phyloP scores from a whole-genome alignment of 257 asterid species.

The Penstemon barbatus region DNA sequence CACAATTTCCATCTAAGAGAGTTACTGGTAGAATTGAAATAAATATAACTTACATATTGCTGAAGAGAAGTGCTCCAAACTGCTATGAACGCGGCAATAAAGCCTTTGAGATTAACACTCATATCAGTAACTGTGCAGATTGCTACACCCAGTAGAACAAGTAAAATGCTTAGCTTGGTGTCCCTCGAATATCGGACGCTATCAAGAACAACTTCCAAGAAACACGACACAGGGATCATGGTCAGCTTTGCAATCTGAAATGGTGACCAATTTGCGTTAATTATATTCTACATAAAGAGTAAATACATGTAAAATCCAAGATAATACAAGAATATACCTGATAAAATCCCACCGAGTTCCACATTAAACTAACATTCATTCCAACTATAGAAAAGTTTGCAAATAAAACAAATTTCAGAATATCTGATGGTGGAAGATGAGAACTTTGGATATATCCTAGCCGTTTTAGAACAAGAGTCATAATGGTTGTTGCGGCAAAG shows the following conservation, averaged over 20 bases:
- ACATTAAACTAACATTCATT: slow-evolving; percentile 76
- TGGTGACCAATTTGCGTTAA: background rate
- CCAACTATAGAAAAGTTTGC: slow-evolving; percentile 71
- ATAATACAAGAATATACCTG: slow-evolving; percentile 43
- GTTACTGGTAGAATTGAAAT: too few relatives aligned
- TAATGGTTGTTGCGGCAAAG: slow-evolving; percentile 56
- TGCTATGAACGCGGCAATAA: slow-evolving; percentile 64
- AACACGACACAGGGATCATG: slow-evolving; percentile 70
- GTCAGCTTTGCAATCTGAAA: slow-evolving; percentile 74
- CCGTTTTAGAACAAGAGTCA: slow-evolving; percentile 53
- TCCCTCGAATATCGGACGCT: slow-evolving; percentile 56
- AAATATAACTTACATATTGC: slow-evolving; percentile 60
- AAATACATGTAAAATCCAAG: too few relatives aligned
- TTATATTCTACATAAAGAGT: too few relatives aligned
- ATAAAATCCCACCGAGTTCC: slow-evolving; percentile 81
- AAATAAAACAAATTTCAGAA: slow-evolving; percentile 54
- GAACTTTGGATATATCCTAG: slow-evolving; percentile 58
- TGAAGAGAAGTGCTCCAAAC: slow-evolving; percentile 70
- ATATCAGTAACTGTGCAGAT: slow-evolving; percentile 71
- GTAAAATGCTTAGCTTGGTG: slow-evolving; percentile 62
- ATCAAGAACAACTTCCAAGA: slow-evolving; percentile 64
- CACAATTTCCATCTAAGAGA: too few relatives aligned
- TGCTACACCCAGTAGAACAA: slow-evolving; percentile 72
- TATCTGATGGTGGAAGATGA: slow-evolving; percentile 54
- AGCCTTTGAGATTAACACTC: slow-evolving; percentile 63